Evolutionary conservation across 1,284 basidiomycete genomes (phyloP), one percentile per base, ranked within the genome.

Genomic region (Tilletia walkeri): DNA sequence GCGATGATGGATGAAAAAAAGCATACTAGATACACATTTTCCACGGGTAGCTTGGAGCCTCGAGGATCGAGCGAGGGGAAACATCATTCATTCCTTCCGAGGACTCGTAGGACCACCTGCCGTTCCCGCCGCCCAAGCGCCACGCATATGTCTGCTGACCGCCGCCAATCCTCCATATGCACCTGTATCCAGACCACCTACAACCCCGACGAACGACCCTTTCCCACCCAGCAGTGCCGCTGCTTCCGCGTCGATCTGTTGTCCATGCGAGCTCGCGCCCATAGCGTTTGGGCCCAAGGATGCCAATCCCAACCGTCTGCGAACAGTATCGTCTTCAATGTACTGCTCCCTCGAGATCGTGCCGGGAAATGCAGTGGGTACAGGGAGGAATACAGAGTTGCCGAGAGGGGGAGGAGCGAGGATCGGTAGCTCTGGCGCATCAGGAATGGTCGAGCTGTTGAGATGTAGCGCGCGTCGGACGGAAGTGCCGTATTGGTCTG

Each of bases 121-220:
- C 16, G 54, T 34, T 4, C 24, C 54, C 59, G 59, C 59, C 9
- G 34, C 59, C 59, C 59, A 63, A 24, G 59, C 59, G 4, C 59
- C 59, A 18, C 59, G 30, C 41, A 78, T 20, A 56, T 78, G 77
- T 38, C 77, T 66, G 59, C 77, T 76, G 39, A 77, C 77, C 5
- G 75, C 75, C 7, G 75, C 71, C 45, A 78, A 63, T 18, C 74
- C 77, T 16, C 77, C 77, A 66, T 70, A 78, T 0, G 77, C 77
- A 12, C 77, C 77, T 16, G 77, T 78, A 38, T 78, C 77, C 41
- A 78, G 47, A 14, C 77, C 77, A 47, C 77, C 75, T 2, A 78
- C 77, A 0, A 78, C 75, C 4, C 77, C 77, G 1, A 78, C 74
- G 63, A 78, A 78, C 12, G 73, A 74, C 16, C 77, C 77, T 76